Evolutionary conservation across 495 filamentous ascomycete genomes (phyloP).

Genomic region (Hyaloscypha bicolor): DNA sequence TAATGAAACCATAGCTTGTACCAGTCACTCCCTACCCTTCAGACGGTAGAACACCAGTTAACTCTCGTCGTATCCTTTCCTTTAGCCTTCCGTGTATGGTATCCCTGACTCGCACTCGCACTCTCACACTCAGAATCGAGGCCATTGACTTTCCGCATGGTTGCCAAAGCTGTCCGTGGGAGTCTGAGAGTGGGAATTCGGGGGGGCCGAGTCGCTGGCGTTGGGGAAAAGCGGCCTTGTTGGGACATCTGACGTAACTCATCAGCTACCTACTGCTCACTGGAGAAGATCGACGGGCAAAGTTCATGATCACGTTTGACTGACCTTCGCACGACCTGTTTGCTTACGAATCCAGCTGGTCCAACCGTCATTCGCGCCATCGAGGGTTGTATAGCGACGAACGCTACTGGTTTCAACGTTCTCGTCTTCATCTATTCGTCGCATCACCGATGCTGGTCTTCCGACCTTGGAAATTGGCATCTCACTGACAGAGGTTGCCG

Average conservation of each 20-base stretch:
- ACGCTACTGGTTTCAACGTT: neutral
- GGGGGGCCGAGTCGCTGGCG: conserved; percentile 4
- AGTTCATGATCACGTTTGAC: neutral
- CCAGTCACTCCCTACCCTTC: neutral
- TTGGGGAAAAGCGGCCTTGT: neutral
- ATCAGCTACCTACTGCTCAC: neutral
- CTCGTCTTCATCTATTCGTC: conserved; percentile 1
- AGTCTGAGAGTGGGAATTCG: conserved; percentile 21
- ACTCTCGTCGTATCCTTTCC: neutral
- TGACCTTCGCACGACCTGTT: neutral
- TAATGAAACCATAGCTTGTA: neutral
- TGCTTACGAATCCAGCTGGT: neutral
- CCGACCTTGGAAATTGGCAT: neutral
- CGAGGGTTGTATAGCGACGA: conserved; percentile 5
- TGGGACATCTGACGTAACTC: neutral
- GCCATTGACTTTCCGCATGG: conserved; percentile 12
- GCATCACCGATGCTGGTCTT: neutral
- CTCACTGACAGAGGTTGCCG: neutral
- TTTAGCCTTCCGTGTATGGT: neutral
- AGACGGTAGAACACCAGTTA: conserved; percentile 10
- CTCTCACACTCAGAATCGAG: conserved; percentile 9
- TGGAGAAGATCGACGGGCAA: neutral
- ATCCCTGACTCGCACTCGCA: neutral
- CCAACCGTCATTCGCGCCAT: conserved; percentile 18
- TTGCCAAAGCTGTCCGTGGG: conserved; percentile 19